phyloP scores from a whole-genome alignment of 2,329 filamentous ascomycete genomes.

The Helotiales sp. region DNA sequence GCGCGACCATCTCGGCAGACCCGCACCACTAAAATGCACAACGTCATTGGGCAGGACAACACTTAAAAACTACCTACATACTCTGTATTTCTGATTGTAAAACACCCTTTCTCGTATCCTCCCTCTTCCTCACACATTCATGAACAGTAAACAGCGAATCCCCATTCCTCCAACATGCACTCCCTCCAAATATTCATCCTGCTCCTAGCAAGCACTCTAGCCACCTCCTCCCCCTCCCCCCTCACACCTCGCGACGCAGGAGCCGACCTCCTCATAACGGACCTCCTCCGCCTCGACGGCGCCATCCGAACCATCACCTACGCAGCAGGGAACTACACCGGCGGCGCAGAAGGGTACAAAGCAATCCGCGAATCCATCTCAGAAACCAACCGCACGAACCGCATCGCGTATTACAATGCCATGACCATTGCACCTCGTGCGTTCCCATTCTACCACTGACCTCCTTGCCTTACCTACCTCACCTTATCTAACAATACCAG shows the following conservation, averaged over 20 bases:
- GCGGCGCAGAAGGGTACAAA: neutral
- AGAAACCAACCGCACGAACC: neutral
- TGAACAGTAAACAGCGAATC: neutral
- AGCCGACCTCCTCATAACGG: neutral
- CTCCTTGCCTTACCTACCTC: too few relatives aligned
- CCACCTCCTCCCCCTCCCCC: neutral
- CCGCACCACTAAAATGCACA: neutral
- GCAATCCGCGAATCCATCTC: neutral
- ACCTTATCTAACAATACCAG: neutral
- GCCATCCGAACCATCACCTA: conserved; percentile 9
- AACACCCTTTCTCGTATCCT: neutral
- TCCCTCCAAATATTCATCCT: neutral
- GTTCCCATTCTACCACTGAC: neutral
- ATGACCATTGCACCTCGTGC: neutral
- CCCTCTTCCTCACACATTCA: neutral
- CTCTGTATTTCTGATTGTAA: too few relatives aligned
- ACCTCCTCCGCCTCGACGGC: neutral
- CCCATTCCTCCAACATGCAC: neutral
- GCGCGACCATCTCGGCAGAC: neutral
- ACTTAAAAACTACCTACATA: neutral
- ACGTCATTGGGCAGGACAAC: neutral
- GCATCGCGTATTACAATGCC: conserved; percentile 2
- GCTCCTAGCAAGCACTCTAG: conserved; percentile 1
- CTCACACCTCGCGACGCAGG: conserved; percentile 1
- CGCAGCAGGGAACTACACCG: conserved; percentile 9